These are phyloP conservation scores for Excoecaria cochinchinensis DNA, from an alignment of 345 rosid genomes.

Conservation along the genomic window DNA sequence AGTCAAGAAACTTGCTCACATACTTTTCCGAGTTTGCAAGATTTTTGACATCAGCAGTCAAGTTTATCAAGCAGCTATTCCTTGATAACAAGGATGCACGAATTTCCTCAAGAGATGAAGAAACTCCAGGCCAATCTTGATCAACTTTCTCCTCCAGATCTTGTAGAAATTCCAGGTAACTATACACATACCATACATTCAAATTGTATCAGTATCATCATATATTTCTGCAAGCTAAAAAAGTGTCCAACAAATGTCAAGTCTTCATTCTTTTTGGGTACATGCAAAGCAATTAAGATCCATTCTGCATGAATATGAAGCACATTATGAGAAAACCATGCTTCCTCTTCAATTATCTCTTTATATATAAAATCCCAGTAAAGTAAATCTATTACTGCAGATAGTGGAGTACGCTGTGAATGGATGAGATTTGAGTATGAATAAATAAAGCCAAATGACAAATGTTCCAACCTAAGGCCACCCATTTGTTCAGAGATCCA, in stretches of 20 bases:
- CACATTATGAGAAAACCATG: background rate
- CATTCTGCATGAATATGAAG: conserved; percentile 1
- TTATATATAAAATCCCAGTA: conserved; percentile 7
- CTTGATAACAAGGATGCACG: conserved; percentile 69
- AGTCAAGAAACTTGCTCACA: conserved; percentile 75
- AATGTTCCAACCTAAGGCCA: conserved; percentile 72
- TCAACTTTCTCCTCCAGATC: conserved; percentile 82
- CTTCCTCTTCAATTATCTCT: conserved; percentile 6
- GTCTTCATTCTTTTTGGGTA: background rate
- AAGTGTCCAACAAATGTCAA: background rate
- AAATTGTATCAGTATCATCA: conserved; percentile 16
- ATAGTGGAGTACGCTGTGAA: background rate
- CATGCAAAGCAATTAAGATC: conserved; percentile 9
- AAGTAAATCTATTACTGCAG: background rate
- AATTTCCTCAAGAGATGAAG: conserved; percentile 87
- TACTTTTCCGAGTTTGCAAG: conserved; percentile 54
- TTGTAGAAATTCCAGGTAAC: conserved; percentile 81
- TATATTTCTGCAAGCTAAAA: background rate
- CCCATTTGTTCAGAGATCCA: conserved; percentile 99
- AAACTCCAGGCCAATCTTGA: conserved; percentile 83
- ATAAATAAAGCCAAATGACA: conserved; percentile 4
- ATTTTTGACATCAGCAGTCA: conserved; percentile 83
- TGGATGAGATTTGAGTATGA: background rate
- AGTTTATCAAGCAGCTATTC: conserved; percentile 76
- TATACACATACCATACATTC: conserved; percentile 29